A percentile compares a stretch with the other conserved stretches of the same genome.
Evolutionary conservation across 1,284 basidiomycete species (phyloP).

Genomic region (Heterobasidion occidentale): DNA sequence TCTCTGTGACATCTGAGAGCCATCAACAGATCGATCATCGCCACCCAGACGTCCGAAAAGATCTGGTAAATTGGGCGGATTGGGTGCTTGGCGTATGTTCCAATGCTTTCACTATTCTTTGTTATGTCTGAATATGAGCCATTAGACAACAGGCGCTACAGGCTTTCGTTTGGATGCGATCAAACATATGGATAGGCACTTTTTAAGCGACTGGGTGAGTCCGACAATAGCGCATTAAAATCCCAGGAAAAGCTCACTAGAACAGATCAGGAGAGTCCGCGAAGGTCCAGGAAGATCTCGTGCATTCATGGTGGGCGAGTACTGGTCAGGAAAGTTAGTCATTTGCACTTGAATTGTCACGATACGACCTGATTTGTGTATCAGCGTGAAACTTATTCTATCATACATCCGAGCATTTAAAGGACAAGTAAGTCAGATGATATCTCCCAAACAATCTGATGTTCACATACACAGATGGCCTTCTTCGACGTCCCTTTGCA

Average conservation of each 20-base stretch:
- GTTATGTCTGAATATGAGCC: background rate
- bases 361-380: background rate
- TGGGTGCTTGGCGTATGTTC: constrained; percentile 60
- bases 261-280: constrained; percentile 47
- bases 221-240: background rate
- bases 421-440: constrained; percentile 41
- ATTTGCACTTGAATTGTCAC: background rate
- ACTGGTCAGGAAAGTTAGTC: constrained; percentile 62
- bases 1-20: background rate
- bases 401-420: constrained; percentile 53
- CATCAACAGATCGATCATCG: constrained; percentile 69
- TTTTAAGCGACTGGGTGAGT: constrained; percentile 59
- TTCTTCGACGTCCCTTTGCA: constrained; percentile 81
- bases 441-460: no score
- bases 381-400: constrained; percentile 42
- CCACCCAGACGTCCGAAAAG: constrained; percentile 71
- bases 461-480: constrained; percentile 37
- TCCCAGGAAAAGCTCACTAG: background rate
- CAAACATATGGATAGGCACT: constrained; percentile 71
- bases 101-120: background rate
- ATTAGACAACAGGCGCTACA: constrained; percentile 66
- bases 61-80: constrained; percentile 57
- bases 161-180: constrained; percentile 89
- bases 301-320: constrained; percentile 69
- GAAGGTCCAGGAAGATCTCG: constrained; percentile 32